Conservation (phyloP, 352 stramenopile genomes). For the Phytophthora meadii region DNA sequence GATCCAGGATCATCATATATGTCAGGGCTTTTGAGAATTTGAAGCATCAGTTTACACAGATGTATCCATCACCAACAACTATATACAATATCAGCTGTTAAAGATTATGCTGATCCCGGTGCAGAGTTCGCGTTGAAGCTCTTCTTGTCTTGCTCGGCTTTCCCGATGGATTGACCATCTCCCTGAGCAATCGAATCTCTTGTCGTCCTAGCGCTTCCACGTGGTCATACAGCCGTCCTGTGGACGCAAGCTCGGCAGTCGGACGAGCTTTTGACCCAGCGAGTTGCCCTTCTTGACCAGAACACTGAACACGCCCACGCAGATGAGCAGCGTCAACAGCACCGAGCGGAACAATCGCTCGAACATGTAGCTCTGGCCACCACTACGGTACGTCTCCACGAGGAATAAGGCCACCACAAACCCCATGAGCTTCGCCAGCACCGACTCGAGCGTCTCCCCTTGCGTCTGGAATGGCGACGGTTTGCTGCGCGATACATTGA, state of each 20-base stretch:
- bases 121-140: conserved; percentile 10
- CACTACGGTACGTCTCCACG: conserved; percentile 58
- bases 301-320: conserved; percentile 50
- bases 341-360: conserved; percentile 65
- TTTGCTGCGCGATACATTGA: conserved; percentile 56
- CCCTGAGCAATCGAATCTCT: conserved; percentile 19
- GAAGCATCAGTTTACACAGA: not conserved
- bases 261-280: conserved; percentile 72
- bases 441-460: conserved; percentile 63
- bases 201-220: conserved; percentile 61
- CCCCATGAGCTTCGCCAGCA: conserved; percentile 58
- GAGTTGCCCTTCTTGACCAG: conserved; percentile 83
- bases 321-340: conserved; percentile 60
- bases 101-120: conserved; percentile 1
- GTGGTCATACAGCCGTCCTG: conserved; percentile 82
- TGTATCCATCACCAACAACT: not conserved
- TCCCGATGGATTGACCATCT: conserved; percentile 10
- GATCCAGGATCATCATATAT: no score
- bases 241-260: conserved; percentile 63
- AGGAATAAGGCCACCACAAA: conserved; percentile 66
- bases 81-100: not conserved
- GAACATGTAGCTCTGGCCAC: conserved; percentile 53
- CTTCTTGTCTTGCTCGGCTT: not conserved
- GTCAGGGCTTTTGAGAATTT: not conserved
- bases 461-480: conserved; percentile 54